A percentile compares a stretch with the other conserved stretches of the same genome.
These are phyloP conservation scores for Globisporangium splendens DNA, from an alignment of 352 stramenopile genomes.

Conservation along the genomic window DNA sequence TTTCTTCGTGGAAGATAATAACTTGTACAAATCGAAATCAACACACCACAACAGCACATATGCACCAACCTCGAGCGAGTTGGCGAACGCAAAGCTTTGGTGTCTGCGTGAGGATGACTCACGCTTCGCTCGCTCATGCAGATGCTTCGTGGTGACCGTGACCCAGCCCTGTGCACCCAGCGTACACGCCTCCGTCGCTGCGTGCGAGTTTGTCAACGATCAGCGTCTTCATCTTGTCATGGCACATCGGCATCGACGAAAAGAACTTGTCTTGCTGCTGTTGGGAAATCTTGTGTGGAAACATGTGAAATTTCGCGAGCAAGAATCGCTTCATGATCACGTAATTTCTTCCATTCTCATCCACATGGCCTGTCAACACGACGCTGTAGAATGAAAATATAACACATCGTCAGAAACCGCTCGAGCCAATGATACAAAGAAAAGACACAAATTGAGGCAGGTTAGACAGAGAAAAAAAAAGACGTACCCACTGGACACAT, in stretches of 20 bases:
- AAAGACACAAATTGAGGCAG: background rate
- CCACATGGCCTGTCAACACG: constrained; percentile 58
- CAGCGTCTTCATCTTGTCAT: constrained; percentile 61
- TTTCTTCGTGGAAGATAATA: background rate
- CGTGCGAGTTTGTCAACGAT: constrained; percentile 42
- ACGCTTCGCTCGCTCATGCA: background rate
- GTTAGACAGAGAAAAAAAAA: background rate
- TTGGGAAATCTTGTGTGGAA: constrained; percentile 64
- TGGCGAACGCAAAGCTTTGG: background rate
- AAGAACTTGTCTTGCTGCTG: constrained; percentile 61
- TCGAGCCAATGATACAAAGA: constrained; percentile 2
- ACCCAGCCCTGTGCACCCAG: background rate
- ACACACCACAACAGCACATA: background rate
- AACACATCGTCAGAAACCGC: background rate
- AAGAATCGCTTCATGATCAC: constrained; percentile 80
- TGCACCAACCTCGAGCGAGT: background rate
- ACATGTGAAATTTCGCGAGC: constrained; percentile 82
- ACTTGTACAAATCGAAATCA: background rate
- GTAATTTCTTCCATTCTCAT: constrained; percentile 56
- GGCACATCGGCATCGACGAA: constrained; percentile 50
- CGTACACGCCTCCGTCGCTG: constrained; percentile 5
- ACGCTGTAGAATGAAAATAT: constrained; percentile 24
- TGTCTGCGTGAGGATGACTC: background rate
- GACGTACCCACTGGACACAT: constrained; percentile 57
- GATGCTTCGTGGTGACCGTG: background rate